phyloP scores from a whole-genome alignment of 73 alveolate genomes.

The Effrenium voratum region DNA sequence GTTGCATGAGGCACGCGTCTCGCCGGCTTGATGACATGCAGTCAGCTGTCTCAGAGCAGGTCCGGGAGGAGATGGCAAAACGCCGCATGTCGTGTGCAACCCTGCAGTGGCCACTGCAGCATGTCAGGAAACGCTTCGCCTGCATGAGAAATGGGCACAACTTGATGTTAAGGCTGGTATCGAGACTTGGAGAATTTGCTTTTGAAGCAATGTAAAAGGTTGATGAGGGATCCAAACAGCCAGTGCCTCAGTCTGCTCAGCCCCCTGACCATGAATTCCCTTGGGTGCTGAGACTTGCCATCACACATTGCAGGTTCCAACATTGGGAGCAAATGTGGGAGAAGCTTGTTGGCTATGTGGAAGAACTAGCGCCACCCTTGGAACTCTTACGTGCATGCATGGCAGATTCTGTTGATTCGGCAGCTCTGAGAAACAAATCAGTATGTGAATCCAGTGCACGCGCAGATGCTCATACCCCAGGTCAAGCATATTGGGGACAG shows the following conservation, averaged over 20 bases:
- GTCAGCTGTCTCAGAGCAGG: neutral
- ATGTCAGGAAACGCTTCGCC: conserved; percentile 31
- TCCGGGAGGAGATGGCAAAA: conserved; percentile 19
- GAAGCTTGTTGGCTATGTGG: conserved; percentile 46
- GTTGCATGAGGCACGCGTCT: conserved; percentile 39
- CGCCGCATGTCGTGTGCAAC: neutral
- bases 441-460: neutral
- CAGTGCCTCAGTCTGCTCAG: too few relatives aligned
- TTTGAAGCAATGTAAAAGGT: neutral
- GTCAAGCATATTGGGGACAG: conserved; percentile 49
- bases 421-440: too few relatives aligned
- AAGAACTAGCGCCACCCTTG: conserved; percentile 31
- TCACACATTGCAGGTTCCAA: neutral
- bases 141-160: conserved; percentile 61
- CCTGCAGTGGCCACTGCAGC: neutral
- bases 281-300: too few relatives aligned
- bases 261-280: too few relatives aligned
- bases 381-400: neutral
- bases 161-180: conserved; percentile 69
- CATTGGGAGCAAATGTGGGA: conserved; percentile 75
- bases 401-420: neutral
- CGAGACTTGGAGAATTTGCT: too few relatives aligned
- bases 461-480: neutral
- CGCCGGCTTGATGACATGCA: conserved; percentile 48
- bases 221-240: neutral